Evolutionary conservation across 495 filamentous ascomycete species (phyloP), one percentile per base, ranked within the genome.

Genomic region (Talaromyces nanjingensis): DNA sequence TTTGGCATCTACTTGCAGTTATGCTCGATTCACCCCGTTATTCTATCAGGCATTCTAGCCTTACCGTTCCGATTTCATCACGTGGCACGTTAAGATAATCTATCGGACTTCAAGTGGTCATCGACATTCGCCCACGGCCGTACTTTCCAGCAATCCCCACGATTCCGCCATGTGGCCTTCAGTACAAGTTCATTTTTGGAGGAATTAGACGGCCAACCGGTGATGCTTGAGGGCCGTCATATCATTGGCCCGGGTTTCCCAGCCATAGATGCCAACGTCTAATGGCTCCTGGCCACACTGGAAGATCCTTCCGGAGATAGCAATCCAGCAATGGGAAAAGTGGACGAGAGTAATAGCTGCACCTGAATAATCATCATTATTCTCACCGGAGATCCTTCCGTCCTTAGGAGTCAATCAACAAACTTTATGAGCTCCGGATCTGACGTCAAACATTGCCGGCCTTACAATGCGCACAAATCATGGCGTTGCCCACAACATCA

Each of bases 381-480:
- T n/a, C 14, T 62, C 27, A 6, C 29, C 60, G 60, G 60, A 62
- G n/a, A 8, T 33, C n/a, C 25, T 53, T 54, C 60, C 60, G 27
- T 54, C 39, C 34, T 53, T 3, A 34, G n/a, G 25, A 31, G n/a
- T 47, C 29, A 18, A 22, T 18, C 60, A 42, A 62, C 31, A 56
- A 29, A 62, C 33, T 53, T 62, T 62, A 12, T 34, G 42, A 33
- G 60, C 18, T 24, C 16, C 31, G 60, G 60, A 52, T 53, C 60
- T 62, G 60, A 62, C 60, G 60, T 62, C 60, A 62, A 62, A 24
- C 60, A 18, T 9, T 37, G 27, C 33, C 60, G 60, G 60, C 4
- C 8, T 37, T 22, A 25, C n/a, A 62, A 62, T 8, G 60, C 60
- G 60, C 20, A 33, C 60, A 62, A 62, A 62, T 62, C 42, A 62